Evolutionary conservation across 306 rosid species (phyloP), one percentile per base, ranked within the genome.

Genomic region (Sicyos baderoa): DNA sequence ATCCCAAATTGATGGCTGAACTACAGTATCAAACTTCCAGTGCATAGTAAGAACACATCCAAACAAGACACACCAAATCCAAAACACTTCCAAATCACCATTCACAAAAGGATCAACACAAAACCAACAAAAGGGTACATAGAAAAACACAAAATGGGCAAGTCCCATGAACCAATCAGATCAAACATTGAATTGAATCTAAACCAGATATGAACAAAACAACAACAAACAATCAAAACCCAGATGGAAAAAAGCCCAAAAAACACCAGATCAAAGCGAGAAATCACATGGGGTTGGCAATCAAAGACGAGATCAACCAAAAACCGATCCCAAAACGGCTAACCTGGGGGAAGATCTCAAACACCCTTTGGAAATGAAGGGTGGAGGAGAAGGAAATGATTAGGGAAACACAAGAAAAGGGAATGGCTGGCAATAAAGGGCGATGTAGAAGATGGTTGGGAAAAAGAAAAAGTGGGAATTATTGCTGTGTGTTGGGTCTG

Each of bases 381-480:
- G 11, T 40, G 45, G 45, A 40, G 45, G 45, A 40, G 45, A 40
- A 9, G 79, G 60, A 76, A 75, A 78, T 25, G 70, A 82, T 16
- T 52, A 19, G 49, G 49, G 37, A 57, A 40, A 71, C 7, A 27
- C 32, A 57, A 18, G 70, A 63, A 32, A 29, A 40, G 12, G 47
- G 72, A 74, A 76, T 51, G 80, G 96, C 96, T 94, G 96, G 99
- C 95, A 94, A 84, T 76, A 82, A 79, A 83, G 84, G 77, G 72
- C 76, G 82, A 70, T 63, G 79, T 52, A 70, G 65, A 75, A 52
- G 74, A 77, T 54, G 80, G 77, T 77, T 76, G 83, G 75, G 68
- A 61, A 82, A 83, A 79, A 79, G 79, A 71, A 74, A 40, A 76
- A 79, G 89, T 82, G 86, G 59, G 76, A 90, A 93, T 90, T 84